A percentile compares a stretch with the other conserved stretches of the same genome.
phyloP scores from a whole-genome alignment of 108 stramenopile genomes.

The Cyclotella baltica region DNA sequence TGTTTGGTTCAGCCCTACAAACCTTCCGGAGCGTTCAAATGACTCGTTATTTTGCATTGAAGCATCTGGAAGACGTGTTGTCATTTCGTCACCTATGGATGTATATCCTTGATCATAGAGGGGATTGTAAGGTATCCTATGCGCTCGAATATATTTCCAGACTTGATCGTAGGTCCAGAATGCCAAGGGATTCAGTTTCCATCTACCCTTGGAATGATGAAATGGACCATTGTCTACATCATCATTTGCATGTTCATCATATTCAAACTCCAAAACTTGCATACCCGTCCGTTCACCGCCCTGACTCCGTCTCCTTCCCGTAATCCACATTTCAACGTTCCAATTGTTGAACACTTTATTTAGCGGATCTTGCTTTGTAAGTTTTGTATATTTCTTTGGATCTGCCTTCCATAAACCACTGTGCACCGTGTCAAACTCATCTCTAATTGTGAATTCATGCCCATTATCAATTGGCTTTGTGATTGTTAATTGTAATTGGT shows the following conservation, averaged over 20 bases:
- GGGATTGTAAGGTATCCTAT: constrained; percentile 54
- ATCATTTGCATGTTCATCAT: background rate
- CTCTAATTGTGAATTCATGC: constrained; percentile 3
- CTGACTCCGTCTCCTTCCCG: constrained; percentile 53
- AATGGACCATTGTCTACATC: constrained; percentile 20
- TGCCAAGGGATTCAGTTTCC: constrained; percentile 56
- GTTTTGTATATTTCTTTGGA: constrained; percentile 46
- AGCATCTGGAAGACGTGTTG: constrained; percentile 25
- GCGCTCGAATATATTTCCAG: constrained; percentile 47
- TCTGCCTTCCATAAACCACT: constrained; percentile 43
- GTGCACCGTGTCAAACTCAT: constrained; percentile 41
- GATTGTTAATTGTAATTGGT: constrained; percentile 15
- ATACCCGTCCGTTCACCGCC: constrained; percentile 52
- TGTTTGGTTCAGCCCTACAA: constrained; percentile 53
- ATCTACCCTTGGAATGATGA: constrained; percentile 17
- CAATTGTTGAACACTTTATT: constrained; percentile 34
- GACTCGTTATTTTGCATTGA: background rate
- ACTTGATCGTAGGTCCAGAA: constrained; percentile 61
- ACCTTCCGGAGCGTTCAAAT: constrained; percentile 57
- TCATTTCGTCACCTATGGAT: constrained; percentile 57
- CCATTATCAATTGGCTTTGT: constrained; percentile 20
- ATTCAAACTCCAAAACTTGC: constrained; percentile 45
- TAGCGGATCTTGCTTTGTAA: constrained; percentile 57
- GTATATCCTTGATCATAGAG: constrained; percentile 57
- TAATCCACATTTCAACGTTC: constrained; percentile 56